phyloP scores from a whole-genome alignment of 257 asterid genomes.

The Eucommia ulmoides region DNA sequence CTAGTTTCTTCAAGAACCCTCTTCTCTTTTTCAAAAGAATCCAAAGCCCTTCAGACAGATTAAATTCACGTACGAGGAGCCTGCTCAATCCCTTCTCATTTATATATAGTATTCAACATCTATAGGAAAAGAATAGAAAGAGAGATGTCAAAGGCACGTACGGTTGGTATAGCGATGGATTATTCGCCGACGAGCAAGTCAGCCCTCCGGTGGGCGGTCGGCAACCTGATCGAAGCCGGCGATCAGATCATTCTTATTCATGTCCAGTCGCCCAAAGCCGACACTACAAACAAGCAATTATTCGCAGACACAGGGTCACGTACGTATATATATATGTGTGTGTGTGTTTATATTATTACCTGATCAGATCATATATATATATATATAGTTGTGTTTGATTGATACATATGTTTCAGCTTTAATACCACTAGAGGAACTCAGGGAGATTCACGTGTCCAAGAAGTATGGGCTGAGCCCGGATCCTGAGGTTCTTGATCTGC shows the following conservation, averaged over 20 bases:
- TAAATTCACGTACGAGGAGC: too few relatives aligned
- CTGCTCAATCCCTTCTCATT: too few relatives aligned
- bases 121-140: neutral
- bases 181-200: slow-evolving; percentile 60
- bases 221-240: slow-evolving; percentile 45
- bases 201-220: slow-evolving; percentile 53
- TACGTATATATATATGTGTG: slow-evolving; percentile 7
- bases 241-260: slow-evolving; percentile 53
- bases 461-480: slow-evolving; percentile 63
- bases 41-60: too few relatives aligned
- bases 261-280: slow-evolving; percentile 58
- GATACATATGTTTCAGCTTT: slow-evolving; percentile 29
- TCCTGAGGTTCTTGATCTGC: slow-evolving; percentile 64
- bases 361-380: neutral
- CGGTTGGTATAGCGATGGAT: slow-evolving; percentile 63
- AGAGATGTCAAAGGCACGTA: slow-evolving; percentile 32
- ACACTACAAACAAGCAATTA: slow-evolving; percentile 56
- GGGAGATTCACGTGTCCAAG: slow-evolving; percentile 42
- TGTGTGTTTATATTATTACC: neutral
- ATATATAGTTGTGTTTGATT: neutral
- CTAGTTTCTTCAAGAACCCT: too few relatives aligned
- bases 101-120: too few relatives aligned
- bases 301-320: slow-evolving; percentile 76
- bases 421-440: slow-evolving; percentile 61
- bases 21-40: too few relatives aligned